Conservation (phyloP, 2,329 filamentous ascomycete species). For the Talaromyces sp. region DNA sequence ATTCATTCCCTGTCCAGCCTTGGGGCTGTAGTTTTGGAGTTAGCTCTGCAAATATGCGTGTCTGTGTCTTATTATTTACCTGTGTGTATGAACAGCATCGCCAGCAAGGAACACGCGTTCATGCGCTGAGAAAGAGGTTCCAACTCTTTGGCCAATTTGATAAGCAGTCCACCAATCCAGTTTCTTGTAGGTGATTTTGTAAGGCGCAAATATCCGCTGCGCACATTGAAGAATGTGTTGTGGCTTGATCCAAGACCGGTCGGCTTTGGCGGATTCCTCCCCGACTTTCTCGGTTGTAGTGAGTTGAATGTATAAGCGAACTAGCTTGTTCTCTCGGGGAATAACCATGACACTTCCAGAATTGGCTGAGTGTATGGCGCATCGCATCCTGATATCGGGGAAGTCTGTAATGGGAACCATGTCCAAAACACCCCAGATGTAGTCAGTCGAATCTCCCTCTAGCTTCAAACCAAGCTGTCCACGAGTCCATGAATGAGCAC, state of each 20-base stretch:
- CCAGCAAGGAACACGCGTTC: conserved; percentile 65
- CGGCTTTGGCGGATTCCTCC: neutral
- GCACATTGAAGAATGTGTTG: conserved; percentile 60
- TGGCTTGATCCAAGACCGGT: conserved; percentile 49
- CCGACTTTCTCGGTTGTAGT: conserved; percentile 27
- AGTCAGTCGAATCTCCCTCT: conserved; percentile 48
- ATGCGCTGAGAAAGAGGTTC: conserved; percentile 50
- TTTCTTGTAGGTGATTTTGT: conserved; percentile 59
- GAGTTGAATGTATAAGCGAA: conserved; percentile 62
- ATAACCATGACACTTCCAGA: conserved; percentile 60
- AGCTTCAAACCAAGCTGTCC: conserved; percentile 53
- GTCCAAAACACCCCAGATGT: conserved; percentile 45
- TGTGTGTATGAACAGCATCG: conserved; percentile 52
- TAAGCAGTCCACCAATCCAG: conserved; percentile 66
- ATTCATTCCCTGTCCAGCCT: conserved; percentile 30
- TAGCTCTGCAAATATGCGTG: too few relatives aligned
- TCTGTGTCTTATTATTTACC: neutral
- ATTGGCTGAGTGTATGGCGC: conserved; percentile 53
- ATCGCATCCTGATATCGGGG: conserved; percentile 54
- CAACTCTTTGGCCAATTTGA: conserved; percentile 62
- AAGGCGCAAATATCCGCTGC: conserved; percentile 61
- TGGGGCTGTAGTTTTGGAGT: conserved; percentile 8
- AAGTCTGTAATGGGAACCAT: conserved; percentile 54
- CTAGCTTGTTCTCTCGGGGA: conserved; percentile 58
- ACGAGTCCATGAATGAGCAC: conserved; percentile 62